These are phyloP conservation scores for Penicillium herquei DNA, from an alignment of 495 filamentous ascomycete species.

Conservation along the genomic window DNA sequence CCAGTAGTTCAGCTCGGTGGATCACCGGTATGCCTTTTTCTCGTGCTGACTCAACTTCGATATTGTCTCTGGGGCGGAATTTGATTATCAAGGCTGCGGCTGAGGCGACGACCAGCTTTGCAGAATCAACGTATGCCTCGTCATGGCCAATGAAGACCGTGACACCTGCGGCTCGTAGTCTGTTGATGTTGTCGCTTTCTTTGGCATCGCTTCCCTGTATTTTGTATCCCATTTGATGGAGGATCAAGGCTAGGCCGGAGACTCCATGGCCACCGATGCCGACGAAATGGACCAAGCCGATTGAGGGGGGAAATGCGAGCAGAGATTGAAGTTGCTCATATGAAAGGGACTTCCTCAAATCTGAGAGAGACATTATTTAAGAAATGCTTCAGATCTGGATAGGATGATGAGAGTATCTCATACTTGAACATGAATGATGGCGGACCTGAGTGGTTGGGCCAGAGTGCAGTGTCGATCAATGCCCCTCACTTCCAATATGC, in stretches of 20 bases:
- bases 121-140: not conserved
- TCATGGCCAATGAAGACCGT: not conserved
- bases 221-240: not conserved
- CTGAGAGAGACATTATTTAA: not conserved
- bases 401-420: no score
- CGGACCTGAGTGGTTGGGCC: no score
- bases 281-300: not conserved
- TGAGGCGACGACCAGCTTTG: not conserved
- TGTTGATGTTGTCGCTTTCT: not conserved
- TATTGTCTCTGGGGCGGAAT: not conserved
- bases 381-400: no score
- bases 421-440: no score
- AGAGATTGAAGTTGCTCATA: not conserved
- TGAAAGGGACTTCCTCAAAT: not conserved
- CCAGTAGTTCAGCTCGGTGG: not conserved
- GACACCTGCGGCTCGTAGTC: not conserved
- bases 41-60: not conserved
- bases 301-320: not conserved
- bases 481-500: no score
- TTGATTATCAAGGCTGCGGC: not conserved
- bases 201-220: not conserved
- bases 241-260: not conserved
- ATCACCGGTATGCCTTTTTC: not conserved
- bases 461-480: no score
- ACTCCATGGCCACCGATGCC: not conserved